Evolutionary conservation across 495 filamentous ascomycete genomes (phyloP).

Genomic region (Penicillium desertorum): DNA sequence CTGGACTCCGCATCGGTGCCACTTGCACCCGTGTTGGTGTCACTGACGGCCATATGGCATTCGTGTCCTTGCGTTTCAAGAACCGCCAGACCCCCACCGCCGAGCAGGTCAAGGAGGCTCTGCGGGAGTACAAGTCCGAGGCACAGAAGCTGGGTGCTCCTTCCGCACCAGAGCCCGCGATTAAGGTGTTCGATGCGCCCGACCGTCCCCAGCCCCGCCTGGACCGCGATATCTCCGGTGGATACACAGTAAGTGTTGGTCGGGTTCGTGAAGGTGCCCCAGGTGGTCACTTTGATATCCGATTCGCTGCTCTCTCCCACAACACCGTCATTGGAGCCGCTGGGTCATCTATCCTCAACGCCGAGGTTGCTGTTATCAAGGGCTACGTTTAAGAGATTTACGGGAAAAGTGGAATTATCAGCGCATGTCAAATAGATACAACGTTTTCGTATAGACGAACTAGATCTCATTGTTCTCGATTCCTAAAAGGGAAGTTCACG

Average conservation of each 20-base stretch:
- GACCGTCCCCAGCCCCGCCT: slow-evolving; percentile 84
- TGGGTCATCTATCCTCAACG: slow-evolving; percentile 90
- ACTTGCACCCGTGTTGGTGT: slow-evolving; percentile 83
- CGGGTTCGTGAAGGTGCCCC: slow-evolving; percentile 68
- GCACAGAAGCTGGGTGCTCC: slow-evolving; percentile 72
- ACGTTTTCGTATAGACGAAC: slow-evolving; percentile 12
- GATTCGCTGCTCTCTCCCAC: slow-evolving; percentile 80
- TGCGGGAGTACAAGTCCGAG: slow-evolving; percentile 73
- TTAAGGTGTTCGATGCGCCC: slow-evolving; percentile 74
- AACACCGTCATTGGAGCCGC: slow-evolving; percentile 95
- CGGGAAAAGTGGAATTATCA: slow-evolving; percentile 28
- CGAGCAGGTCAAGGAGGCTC: slow-evolving; percentile 65
- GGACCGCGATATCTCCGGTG: slow-evolving; percentile 69
- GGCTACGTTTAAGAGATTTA: slow-evolving; percentile 63
- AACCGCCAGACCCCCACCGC: slow-evolving; percentile 54
- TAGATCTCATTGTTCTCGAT: slow-evolving; percentile 2
- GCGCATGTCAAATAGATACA: slow-evolving; percentile 30
- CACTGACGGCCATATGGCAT: slow-evolving; percentile 81
- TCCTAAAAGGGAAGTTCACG: slow-evolving; percentile 9
- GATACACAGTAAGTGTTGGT: slow-evolving; percentile 81
- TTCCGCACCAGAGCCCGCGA: slow-evolving; percentile 70
- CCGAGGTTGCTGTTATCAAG: slow-evolving; percentile 88
- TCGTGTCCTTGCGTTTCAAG: slow-evolving; percentile 73
- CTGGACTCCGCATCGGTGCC: slow-evolving; percentile 65
- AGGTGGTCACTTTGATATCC: slow-evolving; percentile 76